Evolutionary conservation across 2,329 filamentous ascomycete genomes (phyloP).

Genomic region (Teratosphaeria epicoccoides): DNA sequence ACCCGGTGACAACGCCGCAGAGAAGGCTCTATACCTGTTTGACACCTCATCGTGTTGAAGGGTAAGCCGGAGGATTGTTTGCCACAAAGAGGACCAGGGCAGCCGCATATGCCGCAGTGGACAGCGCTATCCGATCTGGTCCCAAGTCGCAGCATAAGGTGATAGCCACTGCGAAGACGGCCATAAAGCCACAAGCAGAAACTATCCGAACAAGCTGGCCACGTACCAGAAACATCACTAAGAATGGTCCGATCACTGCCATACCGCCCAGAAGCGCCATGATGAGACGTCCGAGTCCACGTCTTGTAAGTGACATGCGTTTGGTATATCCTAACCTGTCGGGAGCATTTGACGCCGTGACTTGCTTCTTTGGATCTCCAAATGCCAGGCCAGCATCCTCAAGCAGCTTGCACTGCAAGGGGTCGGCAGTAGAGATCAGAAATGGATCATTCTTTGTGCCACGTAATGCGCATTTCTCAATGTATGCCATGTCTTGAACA

Average conservation of each 20-base stretch:
- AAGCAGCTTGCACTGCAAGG: constrained; percentile 11
- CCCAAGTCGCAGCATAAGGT: constrained; percentile 5
- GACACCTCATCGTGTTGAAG: no score
- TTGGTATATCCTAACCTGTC: constrained; percentile 3
- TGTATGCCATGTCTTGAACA: constrained; percentile 14
- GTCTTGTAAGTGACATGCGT: not conserved
- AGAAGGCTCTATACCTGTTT: no score
- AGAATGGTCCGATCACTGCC: constrained; percentile 7
- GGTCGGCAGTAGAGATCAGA: constrained; percentile 11
- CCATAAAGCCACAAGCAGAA: constrained; percentile 6
- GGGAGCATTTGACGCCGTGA: not conserved
- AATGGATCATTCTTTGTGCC: constrained; percentile 10
- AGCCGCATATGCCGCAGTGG: constrained; percentile 10
- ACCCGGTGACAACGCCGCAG: no score
- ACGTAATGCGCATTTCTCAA: constrained; percentile 5
- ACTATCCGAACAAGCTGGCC: constrained; percentile 6
- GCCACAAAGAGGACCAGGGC: constrained; percentile 10
- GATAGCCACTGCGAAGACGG: constrained; percentile 5
- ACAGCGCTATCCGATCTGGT: constrained; percentile 5
- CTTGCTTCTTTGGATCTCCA: constrained; percentile 4
- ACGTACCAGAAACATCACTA: constrained; percentile 6
- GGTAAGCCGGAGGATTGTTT: constrained; percentile 2
- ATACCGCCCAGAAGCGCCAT: constrained; percentile 9
- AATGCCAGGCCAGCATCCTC: constrained; percentile 13
- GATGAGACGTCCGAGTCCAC: constrained; percentile 3